Conservation (phyloP, 805 yeast genomes). For the Schwanniomyces polymorphus region DNA sequence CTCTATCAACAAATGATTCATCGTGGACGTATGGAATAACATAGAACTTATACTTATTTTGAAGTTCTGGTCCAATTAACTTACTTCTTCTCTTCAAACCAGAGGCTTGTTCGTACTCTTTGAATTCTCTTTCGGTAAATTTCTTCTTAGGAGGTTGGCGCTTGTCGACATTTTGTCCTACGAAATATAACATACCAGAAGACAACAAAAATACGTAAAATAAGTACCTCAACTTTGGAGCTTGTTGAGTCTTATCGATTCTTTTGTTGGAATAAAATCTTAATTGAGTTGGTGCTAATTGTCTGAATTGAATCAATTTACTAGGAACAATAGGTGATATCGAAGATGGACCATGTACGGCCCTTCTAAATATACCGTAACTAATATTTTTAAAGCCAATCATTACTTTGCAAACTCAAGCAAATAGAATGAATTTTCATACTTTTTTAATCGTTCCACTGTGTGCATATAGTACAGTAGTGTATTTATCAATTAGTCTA, state of each 20-base stretch:
- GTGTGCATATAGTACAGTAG: not conserved
- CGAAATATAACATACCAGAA: conserved; percentile 29
- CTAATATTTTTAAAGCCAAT: not conserved
- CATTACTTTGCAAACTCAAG: not conserved
- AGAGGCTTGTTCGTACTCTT: conserved; percentile 46
- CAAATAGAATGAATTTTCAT: not conserved
- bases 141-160: conserved; percentile 29
- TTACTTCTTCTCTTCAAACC: conserved; percentile 53
- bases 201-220: conserved; percentile 35
- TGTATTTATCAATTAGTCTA: not conserved
- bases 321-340: not conserved
- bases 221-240: conserved; percentile 37
- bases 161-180: conserved; percentile 28
- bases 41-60: conserved; percentile 42
- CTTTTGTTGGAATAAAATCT: not conserved
- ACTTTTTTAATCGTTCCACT: not conserved
- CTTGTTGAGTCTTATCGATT: conserved; percentile 7
- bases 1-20: conserved; percentile 15
- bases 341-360: not conserved
- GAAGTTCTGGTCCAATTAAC: conserved; percentile 35
- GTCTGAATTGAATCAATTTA: not conserved
- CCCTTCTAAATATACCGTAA: not conserved
- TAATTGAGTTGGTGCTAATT: not conserved
- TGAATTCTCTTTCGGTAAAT: conserved; percentile 50
- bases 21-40: conserved; percentile 34